Base-by-base conservation (phyloP, 2,329 filamentous ascomycete species). In the Colletotrichum echinochloae region DNA sequence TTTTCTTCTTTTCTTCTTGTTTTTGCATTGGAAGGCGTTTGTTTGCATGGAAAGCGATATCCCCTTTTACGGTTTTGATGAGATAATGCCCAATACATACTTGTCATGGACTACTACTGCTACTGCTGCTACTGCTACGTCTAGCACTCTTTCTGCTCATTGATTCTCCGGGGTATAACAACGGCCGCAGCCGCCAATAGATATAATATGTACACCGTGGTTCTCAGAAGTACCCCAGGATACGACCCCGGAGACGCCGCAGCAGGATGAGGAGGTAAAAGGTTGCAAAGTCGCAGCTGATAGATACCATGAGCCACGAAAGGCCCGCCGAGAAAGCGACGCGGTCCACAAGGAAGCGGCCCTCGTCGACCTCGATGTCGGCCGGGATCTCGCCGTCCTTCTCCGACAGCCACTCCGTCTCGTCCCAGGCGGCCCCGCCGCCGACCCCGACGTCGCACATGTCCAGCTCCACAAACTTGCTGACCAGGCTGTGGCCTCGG, bases 211-310 rank as follows among this genome's bases (percentile, higher is more conserved):
- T 11, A 20, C 30, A n/a, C 26, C 14, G 2, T 9, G 5, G 16
- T 23, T 20, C 28, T 46, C 8, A n/a, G 20, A 16, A 14, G 26
- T 23, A 66, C 30, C 30, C 30, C 20, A 51, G 8, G n/a, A 60
- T 14, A 51, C 28, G 23, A 20, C 16, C 23, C 41, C 30, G 44
- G 6, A 63, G 23, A 5, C 67, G 67, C 23, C 48, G 30, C 2
- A 37, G 26, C 4, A 72, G 23, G 4, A 66, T 35, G 3, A 41
- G 44, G 6, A 72, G 20, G 49, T 72, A 72, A 49, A 71, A 72
- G 1, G 66, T 72, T 30, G 70, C 66, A 51, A 72, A 72, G 39
- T 72, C 70, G 55, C 66, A 63, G 46, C 70, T 71, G 33, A 72
- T 66, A 20, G 70, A 66, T 5, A 72, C 52, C 70, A 72, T 62